These are phyloP conservation scores for Aphanomyces invadans DNA, from an alignment of 352 stramenopile genomes.

Conservation along the genomic window DNA sequence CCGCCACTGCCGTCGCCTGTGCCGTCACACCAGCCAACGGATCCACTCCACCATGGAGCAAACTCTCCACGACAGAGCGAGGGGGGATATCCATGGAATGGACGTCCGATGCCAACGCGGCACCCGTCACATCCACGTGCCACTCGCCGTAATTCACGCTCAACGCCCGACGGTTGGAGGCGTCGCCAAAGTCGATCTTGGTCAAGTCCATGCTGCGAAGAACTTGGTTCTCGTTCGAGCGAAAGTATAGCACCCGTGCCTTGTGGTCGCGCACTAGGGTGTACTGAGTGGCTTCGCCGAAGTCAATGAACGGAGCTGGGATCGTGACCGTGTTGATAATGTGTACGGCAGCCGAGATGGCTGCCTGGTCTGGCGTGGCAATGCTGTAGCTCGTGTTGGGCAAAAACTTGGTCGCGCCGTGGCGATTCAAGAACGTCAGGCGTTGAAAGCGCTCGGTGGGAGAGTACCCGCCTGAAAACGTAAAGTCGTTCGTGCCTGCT, in stretches of 20 bases:
- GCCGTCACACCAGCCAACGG: too few species aligned
- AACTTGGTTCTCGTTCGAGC: slow-evolving; percentile 61
- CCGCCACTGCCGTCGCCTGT: too few species aligned
- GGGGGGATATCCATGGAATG: slow-evolving; percentile 55
- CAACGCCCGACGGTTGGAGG: slow-evolving; percentile 37
- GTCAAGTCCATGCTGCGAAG: slow-evolving; percentile 51
- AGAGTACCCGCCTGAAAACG: slow-evolving; percentile 44
- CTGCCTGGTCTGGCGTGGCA: slow-evolving; percentile 38
- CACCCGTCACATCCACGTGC: slow-evolving; percentile 49
- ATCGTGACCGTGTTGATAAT: slow-evolving; percentile 56
- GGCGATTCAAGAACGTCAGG: slow-evolving; percentile 56
- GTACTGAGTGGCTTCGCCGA: slow-evolving; percentile 50
- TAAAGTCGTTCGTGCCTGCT: slow-evolving; percentile 27
- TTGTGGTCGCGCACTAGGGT: slow-evolving; percentile 60
- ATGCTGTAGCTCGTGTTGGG: slow-evolving; percentile 31
- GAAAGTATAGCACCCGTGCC: slow-evolving; percentile 57
- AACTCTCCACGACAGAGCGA: slow-evolving; percentile 32
- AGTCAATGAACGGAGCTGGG: slow-evolving; percentile 29
- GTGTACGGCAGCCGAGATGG: slow-evolving; percentile 48
- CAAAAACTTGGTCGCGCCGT: slow-evolving; percentile 40
- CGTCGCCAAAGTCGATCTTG: slow-evolving; percentile 43
- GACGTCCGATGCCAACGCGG: slow-evolving; percentile 32
- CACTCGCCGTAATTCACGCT: slow-evolving; percentile 56
- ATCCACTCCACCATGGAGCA: neutral
- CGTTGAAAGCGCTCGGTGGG: slow-evolving; percentile 49